A percentile compares a stretch with the other conserved stretches of the same genome.
phyloP scores from a whole-genome alignment of 2,329 filamentous ascomycete genomes.

The Penicillium hesseltinei region DNA sequence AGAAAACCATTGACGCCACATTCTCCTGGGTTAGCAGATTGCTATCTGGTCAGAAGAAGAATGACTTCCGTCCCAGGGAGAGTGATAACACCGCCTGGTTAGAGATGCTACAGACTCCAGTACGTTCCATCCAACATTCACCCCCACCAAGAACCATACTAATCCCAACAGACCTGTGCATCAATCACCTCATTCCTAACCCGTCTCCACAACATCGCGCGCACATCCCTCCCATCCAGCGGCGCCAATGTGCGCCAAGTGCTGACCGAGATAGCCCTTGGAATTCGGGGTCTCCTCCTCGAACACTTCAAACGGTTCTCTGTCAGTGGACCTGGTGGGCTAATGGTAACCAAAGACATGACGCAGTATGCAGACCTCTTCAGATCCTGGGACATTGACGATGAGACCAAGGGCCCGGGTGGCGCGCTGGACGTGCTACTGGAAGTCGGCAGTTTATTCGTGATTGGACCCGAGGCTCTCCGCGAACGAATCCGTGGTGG shows the following conservation, averaged over 20 bases:
- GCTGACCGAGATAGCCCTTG: constrained; percentile 77
- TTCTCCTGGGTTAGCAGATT: constrained; percentile 73
- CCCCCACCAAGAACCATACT: background rate
- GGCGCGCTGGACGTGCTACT: constrained; percentile 78
- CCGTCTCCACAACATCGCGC: constrained; percentile 61
- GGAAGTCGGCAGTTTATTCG: constrained; percentile 93
- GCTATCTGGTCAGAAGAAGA: constrained; percentile 76
- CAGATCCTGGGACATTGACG: constrained; percentile 73
- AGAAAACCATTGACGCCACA: constrained; percentile 68
- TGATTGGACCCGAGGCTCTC: constrained; percentile 79
- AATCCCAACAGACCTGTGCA: constrained; percentile 62
- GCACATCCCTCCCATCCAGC: constrained; percentile 59
- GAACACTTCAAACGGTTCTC: constrained; percentile 94
- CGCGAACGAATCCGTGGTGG: constrained; percentile 66
- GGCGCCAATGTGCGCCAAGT: constrained; percentile 81
- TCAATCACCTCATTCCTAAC: constrained; percentile 77
- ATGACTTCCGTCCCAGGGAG: constrained; percentile 85
- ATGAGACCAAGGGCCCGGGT: constrained; percentile 51
- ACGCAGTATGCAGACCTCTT: constrained; percentile 87
- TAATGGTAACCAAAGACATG: constrained; percentile 96
- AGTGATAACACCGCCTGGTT: constrained; percentile 59
- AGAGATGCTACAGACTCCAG: constrained; percentile 76
- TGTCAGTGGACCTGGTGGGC: constrained; percentile 86
- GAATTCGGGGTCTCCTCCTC: constrained; percentile 74
- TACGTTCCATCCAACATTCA: constrained; percentile 25